phyloP scores from a whole-genome alignment of 306 rosid species.

The Cucumis hystrix region DNA sequence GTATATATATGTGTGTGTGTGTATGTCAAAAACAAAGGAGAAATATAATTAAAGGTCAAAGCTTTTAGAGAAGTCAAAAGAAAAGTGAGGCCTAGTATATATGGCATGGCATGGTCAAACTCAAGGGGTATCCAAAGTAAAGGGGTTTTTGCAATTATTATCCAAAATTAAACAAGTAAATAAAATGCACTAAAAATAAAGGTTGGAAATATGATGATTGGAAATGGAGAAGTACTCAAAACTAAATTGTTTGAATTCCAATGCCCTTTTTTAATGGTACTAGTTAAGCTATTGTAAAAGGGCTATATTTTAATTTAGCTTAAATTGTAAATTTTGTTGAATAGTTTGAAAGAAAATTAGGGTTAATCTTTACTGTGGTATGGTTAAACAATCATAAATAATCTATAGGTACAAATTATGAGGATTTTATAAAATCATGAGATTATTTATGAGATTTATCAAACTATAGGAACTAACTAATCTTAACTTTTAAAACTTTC shows the following conservation, averaged over 20 bases:
- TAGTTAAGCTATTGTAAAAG: no score
- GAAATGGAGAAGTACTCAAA: background rate
- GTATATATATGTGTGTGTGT: no score
- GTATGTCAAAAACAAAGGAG: background rate
- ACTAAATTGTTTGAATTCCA: background rate
- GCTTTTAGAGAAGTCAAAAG: background rate
- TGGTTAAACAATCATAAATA: no score
- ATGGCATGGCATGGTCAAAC: background rate
- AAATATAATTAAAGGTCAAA: background rate
- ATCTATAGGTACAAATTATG: no score
- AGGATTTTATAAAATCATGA: no score
- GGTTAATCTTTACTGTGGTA: no score
- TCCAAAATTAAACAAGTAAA: background rate
- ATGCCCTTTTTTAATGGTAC: background rate
- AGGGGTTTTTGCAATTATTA: background rate
- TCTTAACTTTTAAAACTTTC: no score
- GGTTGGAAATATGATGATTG: background rate
- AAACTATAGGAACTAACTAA: no score
- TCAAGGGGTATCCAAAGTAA: background rate
- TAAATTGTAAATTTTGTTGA: no score
- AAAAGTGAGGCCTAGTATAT: background rate
- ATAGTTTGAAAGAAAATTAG: no score
- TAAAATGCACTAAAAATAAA: background rate
- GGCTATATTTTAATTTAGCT: no score
- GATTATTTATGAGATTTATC: no score